phyloP scores from a whole-genome alignment of 805 yeast species.

The Clavispora carvajalis region DNA sequence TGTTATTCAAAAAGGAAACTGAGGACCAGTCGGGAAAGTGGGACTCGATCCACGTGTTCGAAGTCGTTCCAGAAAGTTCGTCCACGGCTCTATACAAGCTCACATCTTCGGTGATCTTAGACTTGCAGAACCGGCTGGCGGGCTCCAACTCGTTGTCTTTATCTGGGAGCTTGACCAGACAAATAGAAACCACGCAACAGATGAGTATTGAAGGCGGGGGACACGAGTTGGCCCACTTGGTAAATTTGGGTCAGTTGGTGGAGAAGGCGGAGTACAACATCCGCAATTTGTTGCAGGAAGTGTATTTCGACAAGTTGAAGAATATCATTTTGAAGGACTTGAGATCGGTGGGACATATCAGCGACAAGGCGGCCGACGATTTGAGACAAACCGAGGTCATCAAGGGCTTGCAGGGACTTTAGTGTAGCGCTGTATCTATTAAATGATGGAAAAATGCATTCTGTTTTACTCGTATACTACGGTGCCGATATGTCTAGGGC shows the following conservation, averaged over 20 bases:
- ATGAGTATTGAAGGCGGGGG: constrained; percentile 30
- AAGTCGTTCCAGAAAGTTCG: constrained; percentile 45
- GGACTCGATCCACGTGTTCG: constrained; percentile 94
- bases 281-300: constrained; percentile 85
- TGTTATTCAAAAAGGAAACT: constrained; percentile 68
- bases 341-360: constrained; percentile 33
- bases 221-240: constrained; percentile 64
- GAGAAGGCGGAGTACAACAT: constrained; percentile 86
- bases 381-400: constrained; percentile 32
- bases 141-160: constrained; percentile 35
- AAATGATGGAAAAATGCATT: neutral
- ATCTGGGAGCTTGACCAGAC: constrained; percentile 84
- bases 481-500: no score
- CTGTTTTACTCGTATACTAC: no score
- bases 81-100: constrained; percentile 53
- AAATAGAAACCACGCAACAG: constrained; percentile 53
- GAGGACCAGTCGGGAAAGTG: constrained; percentile 55
- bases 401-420: constrained; percentile 34
- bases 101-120: constrained; percentile 84
- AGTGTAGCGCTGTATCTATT: neutral
- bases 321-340: constrained; percentile 61
- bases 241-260: constrained; percentile 77
- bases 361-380: constrained; percentile 26
- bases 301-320: constrained; percentile 90
- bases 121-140: constrained; percentile 35